Conservation (phyloP, 192 early-diverging fungal genomes). For the Mortierella claussenii region DNA sequence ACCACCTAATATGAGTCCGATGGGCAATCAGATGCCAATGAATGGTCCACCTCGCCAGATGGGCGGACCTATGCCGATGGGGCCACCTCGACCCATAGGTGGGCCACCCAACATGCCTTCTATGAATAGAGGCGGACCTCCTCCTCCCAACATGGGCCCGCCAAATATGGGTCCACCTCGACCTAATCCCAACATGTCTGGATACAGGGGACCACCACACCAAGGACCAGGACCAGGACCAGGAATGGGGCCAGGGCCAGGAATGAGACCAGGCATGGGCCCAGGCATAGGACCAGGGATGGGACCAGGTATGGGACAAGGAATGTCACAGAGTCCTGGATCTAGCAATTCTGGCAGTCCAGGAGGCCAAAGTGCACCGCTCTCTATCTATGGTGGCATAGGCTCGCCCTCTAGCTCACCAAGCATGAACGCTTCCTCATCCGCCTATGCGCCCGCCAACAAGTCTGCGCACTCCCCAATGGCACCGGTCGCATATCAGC, state of each 20-base stretch:
- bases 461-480: slow-evolving; percentile 1
- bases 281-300: slow-evolving; percentile 7
- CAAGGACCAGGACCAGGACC: slow-evolving; percentile 30
- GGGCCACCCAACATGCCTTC: slow-evolving; percentile 21
- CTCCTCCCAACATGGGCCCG: slow-evolving; percentile 4
- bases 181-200: slow-evolving; percentile 11
- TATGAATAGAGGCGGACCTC: slow-evolving; percentile 14
- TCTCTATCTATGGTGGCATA: slow-evolving; percentile 40
- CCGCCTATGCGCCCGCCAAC: background rate
- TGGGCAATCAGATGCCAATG: slow-evolving; percentile 35
- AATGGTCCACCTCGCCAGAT: slow-evolving; percentile 34
- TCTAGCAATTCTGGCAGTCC: slow-evolving; percentile 1
- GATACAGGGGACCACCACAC: slow-evolving; percentile 16
- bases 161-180: slow-evolving; percentile 29
- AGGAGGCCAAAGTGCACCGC: background rate
- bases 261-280: slow-evolving; percentile 7
- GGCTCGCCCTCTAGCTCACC: slow-evolving; percentile 4
- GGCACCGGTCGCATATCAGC: slow-evolving; percentile 22
- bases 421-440: background rate
- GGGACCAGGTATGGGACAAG: slow-evolving; percentile 13
- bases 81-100: slow-evolving; percentile 5
- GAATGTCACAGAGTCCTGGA: too few species aligned
- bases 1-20: slow-evolving; percentile 26
- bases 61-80: slow-evolving; percentile 27
- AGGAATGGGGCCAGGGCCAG: slow-evolving; percentile 4